A percentile compares a stretch with the other conserved stretches of the same genome.
These are phyloP conservation scores for Claviceps sp. DNA, from an alignment of 2,329 filamentous ascomycete genomes.

Conservation along the genomic window DNA sequence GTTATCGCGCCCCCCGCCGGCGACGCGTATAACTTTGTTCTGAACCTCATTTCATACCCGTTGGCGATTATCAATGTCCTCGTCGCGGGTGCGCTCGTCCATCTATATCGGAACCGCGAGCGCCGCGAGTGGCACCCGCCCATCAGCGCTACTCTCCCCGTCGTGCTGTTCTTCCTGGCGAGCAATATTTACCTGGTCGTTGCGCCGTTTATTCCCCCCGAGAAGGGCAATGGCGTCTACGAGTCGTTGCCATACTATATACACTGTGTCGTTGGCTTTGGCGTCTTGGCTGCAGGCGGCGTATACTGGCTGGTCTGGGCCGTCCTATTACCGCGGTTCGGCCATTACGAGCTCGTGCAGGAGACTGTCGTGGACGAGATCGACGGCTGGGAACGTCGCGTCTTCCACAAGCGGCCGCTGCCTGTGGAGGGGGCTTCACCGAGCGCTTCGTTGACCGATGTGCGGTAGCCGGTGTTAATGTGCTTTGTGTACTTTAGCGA, in stretches of 20 bases:
- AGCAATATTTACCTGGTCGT: conserved; percentile 49
- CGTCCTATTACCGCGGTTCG: conserved; percentile 35
- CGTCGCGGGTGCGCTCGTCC: conserved; percentile 37
- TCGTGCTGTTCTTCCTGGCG: conserved; percentile 44
- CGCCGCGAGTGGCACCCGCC: conserved; percentile 39
- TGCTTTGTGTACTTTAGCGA: no score
- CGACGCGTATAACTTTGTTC: conserved; percentile 51
- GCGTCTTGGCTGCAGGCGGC: conserved; percentile 36
- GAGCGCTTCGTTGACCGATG: not conserved
- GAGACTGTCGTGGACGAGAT: conserved; percentile 39
- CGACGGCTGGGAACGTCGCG: conserved; percentile 49
- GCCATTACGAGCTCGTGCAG: conserved; percentile 41
- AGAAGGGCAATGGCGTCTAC: conserved; percentile 38
- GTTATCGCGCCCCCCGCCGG: conserved; percentile 55
- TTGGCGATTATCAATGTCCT: conserved; percentile 44
- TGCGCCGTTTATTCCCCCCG: conserved; percentile 43
- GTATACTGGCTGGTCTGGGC: conserved; percentile 46
- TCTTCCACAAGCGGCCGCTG: conserved; percentile 33
- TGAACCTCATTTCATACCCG: conserved; percentile 52
- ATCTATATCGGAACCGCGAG: conserved; percentile 36
- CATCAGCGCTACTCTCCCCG: conserved; percentile 39
- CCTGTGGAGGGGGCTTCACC: not conserved
- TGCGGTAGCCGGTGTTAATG: not conserved
- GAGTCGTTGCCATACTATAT: conserved; percentile 41
- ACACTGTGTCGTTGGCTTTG: conserved; percentile 44